phyloP scores from a whole-genome alignment of 2,329 filamentous ascomycete genomes.

The Ophiostoma ulmi region DNA sequence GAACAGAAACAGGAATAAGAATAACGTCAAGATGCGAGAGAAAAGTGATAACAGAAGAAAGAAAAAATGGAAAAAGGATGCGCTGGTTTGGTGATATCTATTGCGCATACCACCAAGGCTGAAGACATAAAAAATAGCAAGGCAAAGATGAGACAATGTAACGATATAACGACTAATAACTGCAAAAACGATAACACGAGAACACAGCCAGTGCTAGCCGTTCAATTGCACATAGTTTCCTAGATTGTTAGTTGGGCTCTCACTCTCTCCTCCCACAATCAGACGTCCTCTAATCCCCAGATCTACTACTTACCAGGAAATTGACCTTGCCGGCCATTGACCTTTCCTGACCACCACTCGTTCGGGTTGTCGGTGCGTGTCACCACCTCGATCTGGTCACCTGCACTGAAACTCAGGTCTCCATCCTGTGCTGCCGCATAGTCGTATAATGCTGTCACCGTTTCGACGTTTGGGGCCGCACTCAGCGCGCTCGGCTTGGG shows the following conservation, averaged over 20 bases:
- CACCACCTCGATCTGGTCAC: constrained; percentile 86
- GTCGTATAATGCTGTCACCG: constrained; percentile 86
- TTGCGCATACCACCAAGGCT: neutral
- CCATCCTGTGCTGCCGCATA: constrained; percentile 94
- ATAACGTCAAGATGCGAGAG: neutral
- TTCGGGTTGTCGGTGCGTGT: constrained; percentile 82
- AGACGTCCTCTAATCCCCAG: neutral
- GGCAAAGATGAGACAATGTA: neutral
- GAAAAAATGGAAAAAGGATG: neutral
- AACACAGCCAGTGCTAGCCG: constrained; percentile 24
- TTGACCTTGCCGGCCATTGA: constrained; percentile 77
- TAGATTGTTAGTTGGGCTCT: constrained; percentile 25
- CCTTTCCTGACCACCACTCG: constrained; percentile 90
- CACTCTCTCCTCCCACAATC: neutral
- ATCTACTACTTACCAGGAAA: constrained; percentile 73
- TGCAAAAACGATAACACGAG: neutral
- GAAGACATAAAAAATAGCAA: neutral
- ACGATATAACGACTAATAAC: neutral
- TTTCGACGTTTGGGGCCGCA: constrained; percentile 62
- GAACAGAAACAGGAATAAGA: neutral
- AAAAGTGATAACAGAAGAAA: neutral
- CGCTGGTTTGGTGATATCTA: neutral
- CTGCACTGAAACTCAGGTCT: constrained; percentile 82
- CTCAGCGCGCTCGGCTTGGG: constrained; percentile 75
- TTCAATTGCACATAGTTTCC: constrained; percentile 46